A percentile compares a stretch with the other conserved stretches of the same genome.
Evolutionary conservation across 345 rosid species (phyloP).

Genomic region (Aegle marmelos): DNA sequence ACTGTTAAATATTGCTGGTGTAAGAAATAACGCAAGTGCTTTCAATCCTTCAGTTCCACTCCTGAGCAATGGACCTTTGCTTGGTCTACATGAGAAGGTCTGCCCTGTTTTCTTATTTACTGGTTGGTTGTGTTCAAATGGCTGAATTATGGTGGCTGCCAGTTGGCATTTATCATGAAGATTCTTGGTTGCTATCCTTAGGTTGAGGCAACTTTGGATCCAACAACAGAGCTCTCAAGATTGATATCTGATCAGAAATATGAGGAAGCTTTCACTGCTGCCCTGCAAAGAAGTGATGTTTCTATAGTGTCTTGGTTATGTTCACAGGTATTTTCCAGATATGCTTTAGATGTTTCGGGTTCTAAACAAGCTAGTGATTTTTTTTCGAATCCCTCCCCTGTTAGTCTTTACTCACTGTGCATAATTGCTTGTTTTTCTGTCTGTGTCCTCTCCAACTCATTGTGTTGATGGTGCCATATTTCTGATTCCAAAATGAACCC

Average conservation of each 20-base stretch:
- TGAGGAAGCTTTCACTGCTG: conserved; percentile 73
- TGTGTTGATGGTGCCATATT: not conserved
- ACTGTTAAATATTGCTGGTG: conserved; percentile 63
- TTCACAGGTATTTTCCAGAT: conserved; percentile 52
- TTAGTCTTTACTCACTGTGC: not conserved
- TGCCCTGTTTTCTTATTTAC: not conserved
- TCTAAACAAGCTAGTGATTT: not conserved
- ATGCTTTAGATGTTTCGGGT: not conserved
- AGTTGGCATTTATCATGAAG: not conserved
- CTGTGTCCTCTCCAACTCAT: not conserved
- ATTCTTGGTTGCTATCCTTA: conserved; percentile 11
- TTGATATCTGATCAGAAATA: conserved; percentile 66
- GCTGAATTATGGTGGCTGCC: not conserved
- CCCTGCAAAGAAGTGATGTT: conserved; percentile 80
- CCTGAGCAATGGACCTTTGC: conserved; percentile 64
- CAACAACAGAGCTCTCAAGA: conserved; percentile 62
- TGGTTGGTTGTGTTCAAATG: conserved; percentile 3
- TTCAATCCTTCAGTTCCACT: conserved; percentile 51
- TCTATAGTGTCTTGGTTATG: conserved; percentile 88
- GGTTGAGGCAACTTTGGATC: conserved; percentile 76
- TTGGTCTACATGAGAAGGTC: conserved; percentile 65
- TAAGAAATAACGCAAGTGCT: conserved; percentile 58
- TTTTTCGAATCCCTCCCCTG: too few relatives aligned
- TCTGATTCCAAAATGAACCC: not conserved
- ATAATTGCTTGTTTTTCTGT: not conserved